phyloP scores from a whole-genome alignment of 2,329 filamentous ascomycete species.

The Aciculosporium take region DNA sequence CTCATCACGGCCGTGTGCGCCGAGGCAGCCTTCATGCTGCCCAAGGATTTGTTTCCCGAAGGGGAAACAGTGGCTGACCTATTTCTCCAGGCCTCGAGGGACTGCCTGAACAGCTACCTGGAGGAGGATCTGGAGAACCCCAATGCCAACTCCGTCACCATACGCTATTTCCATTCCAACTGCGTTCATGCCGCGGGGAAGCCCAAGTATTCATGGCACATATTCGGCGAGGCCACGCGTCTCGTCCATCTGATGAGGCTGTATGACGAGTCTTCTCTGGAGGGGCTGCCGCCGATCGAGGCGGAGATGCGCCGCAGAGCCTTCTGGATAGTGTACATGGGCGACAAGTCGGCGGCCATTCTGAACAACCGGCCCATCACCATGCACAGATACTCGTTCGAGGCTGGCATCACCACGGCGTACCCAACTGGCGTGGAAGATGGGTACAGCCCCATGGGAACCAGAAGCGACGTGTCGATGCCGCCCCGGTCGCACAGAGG shows the following conservation, averaged over 20 bases:
- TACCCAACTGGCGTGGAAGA: constrained; percentile 20
- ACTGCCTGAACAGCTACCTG: constrained; percentile 23
- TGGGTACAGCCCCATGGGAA: constrained; percentile 7
- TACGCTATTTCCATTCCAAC: constrained; percentile 31
- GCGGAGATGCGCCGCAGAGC: constrained; percentile 22
- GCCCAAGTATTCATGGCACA: constrained; percentile 29
- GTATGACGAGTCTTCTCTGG: constrained; percentile 24
- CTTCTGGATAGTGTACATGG: constrained; percentile 27
- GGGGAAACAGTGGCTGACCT: constrained; percentile 22
- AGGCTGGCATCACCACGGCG: constrained; percentile 23
- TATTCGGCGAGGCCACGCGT: constrained; percentile 28
- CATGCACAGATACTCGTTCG: constrained; percentile 28
- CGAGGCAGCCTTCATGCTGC: constrained; percentile 25
- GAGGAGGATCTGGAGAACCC: constrained; percentile 28
- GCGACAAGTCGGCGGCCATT: constrained; percentile 25
- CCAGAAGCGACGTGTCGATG: constrained; percentile 6
- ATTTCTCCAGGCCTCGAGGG: constrained; percentile 25
- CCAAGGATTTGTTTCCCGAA: constrained; percentile 24
- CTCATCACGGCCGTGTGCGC: constrained; percentile 30
- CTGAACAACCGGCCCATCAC: constrained; percentile 28
- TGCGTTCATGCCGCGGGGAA: constrained; percentile 29
- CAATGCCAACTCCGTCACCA: constrained; percentile 26
- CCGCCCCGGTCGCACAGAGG: constrained; percentile 9
- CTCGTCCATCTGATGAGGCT: constrained; percentile 29
- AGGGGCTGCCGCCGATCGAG: constrained; percentile 22